Evolutionary conservation across 2,329 filamentous ascomycete species (phyloP), one percentile per base, ranked within the genome.

Genomic region (Sarocladium kiliense): DNA sequence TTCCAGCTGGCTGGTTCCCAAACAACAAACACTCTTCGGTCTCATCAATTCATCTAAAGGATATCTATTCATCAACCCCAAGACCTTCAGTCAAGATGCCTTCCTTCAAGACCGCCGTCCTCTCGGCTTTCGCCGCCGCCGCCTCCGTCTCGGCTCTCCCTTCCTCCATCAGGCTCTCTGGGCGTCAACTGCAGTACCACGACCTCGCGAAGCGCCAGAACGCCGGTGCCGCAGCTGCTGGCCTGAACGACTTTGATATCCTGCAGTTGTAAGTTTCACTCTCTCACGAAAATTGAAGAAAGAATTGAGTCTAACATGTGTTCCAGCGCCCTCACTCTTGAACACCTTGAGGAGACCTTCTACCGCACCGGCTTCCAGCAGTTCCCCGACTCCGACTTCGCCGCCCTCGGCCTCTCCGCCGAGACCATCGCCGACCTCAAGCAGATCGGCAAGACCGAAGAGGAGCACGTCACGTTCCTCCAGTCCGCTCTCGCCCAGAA

Each of bases 341-440:
- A 91, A 71, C 85, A 87, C 71, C 85, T 91, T 63, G 88, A 91
- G 73, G 77, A 84, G 23, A 76, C 78, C 55, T 91, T 89, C 71
- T 91, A 91, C 77, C 77, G 81, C 62, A 77, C 87, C 65, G 87
- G 86, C 36, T 88, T 91, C 65, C 76, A 77, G 59, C 79, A 82
- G 68, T 88, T 90, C 72, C 76, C 81, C 25, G 77, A 80, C 39
- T 68, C 77, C 27, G 82, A 89, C 64, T 91, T 91, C 71, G 66
- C 73, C 23, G 81, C 82, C n/a, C 66, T 70, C 36, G 71, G 68
- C 19, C 65, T 70, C 59, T 66, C 60, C 47, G 56, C 56, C 7
- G 30, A 59, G 23, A 62, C 66, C 36, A 60, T 70, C 47, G 37
- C 56, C 51, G 82, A 87, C 64, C 75, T 90, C 54, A 77, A 82